These are phyloP conservation scores for Ceratobasidium sp. DNA, from an alignment of 1,284 basidiomycete genomes.

Conservation along the genomic window DNA sequence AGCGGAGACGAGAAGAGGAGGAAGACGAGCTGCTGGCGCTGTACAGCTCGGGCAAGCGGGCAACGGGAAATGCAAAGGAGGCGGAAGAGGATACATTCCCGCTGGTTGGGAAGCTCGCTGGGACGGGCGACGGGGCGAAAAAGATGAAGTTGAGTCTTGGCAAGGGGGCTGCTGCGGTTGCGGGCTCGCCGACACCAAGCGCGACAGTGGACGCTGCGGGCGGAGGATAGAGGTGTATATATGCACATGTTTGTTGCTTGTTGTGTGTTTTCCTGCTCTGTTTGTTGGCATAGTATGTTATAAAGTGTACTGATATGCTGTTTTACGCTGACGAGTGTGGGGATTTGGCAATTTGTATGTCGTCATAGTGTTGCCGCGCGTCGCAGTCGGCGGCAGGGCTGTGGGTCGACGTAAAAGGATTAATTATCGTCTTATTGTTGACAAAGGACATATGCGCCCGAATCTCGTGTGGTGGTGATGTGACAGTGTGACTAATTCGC, in stretches of 20 bases:
- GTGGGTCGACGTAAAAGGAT: not conserved
- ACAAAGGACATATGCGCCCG: not conserved
- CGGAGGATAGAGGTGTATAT: conserved; percentile 34
- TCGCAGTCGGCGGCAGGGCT: conserved; percentile 8
- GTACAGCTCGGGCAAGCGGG: conserved; percentile 67
- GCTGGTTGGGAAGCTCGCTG: conserved; percentile 50
- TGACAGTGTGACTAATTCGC: conserved; percentile 4
- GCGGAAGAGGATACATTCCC: conserved; percentile 50
- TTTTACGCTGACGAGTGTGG: not conserved
- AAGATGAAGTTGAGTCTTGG: conserved; percentile 74
- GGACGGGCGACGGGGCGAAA: conserved; percentile 66
- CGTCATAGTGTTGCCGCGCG: too few relatives aligned
- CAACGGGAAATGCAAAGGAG: conserved; percentile 52
- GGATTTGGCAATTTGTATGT: conserved; percentile 10
- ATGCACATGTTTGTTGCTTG: conserved; percentile 12
- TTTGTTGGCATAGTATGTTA: conserved; percentile 45
- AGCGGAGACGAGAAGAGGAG: conserved; percentile 78
- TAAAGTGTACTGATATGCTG: conserved; percentile 38
- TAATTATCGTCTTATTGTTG: not conserved
- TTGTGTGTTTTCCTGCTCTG: conserved; percentile 22
- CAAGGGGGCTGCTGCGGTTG: conserved; percentile 39
- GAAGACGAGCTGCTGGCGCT: conserved; percentile 74
- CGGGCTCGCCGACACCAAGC: conserved; percentile 15
- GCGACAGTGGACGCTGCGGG: conserved; percentile 19
- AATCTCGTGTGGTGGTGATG: not conserved